phyloP scores from a whole-genome alignment of 495 filamentous ascomycete species.

The Penicillium roqueforti region DNA sequence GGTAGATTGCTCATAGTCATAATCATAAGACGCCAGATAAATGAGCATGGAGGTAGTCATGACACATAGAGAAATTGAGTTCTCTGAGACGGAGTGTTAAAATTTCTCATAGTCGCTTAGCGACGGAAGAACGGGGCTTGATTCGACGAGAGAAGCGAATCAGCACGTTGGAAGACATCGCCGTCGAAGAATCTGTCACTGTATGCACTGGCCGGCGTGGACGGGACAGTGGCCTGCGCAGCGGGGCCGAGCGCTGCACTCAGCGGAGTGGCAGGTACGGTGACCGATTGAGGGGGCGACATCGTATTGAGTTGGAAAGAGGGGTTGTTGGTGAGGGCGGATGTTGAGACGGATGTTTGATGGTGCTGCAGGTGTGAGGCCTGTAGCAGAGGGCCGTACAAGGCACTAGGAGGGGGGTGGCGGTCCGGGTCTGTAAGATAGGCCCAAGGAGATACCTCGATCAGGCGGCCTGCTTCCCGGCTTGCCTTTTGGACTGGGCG shows the following conservation, averaged over 20 bases:
- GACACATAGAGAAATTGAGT: slow-evolving; percentile 1
- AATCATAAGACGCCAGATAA: slow-evolving; percentile 8
- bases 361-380: slow-evolving; percentile 31
- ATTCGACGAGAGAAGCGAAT: slow-evolving; percentile 58
- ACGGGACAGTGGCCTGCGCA: slow-evolving; percentile 82
- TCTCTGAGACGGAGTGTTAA: neutral
- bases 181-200: slow-evolving; percentile 60
- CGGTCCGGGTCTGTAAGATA: slow-evolving; percentile 42
- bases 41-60: neutral
- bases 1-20: slow-evolving; percentile 2
- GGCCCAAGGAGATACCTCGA: slow-evolving; percentile 75
- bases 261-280: slow-evolving; percentile 63
- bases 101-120: neutral
- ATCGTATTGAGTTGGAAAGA: slow-evolving; percentile 28
- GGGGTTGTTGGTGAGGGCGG: slow-evolving; percentile 21
- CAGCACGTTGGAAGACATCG: slow-evolving; percentile 71
- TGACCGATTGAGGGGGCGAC: slow-evolving; percentile 39
- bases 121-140: slow-evolving; percentile 42
- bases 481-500: slow-evolving; percentile 71
- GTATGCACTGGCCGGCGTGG: slow-evolving; percentile 68
- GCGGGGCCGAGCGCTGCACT: slow-evolving; percentile 85
- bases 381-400: slow-evolving; percentile 43
- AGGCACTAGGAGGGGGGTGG: slow-evolving; percentile 20
- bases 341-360: slow-evolving; percentile 30
- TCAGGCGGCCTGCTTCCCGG: slow-evolving; percentile 68